These are phyloP conservation scores for Pseudocercospora musae DNA, from an alignment of 2,329 filamentous ascomycete species.

Conservation along the genomic window DNA sequence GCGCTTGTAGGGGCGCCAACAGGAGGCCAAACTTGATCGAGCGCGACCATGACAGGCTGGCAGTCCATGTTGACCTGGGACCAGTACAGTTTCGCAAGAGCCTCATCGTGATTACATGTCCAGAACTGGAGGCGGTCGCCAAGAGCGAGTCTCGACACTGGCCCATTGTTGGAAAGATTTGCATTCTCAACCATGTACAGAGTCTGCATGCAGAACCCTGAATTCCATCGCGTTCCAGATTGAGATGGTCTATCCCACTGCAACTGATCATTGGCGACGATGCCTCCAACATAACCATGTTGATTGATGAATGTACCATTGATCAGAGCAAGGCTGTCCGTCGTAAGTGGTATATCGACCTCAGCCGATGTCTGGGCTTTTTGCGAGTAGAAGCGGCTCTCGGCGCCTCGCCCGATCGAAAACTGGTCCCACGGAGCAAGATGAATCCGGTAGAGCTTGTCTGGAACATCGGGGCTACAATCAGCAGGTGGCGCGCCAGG, in stretches of 20 bases:
- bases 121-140: constrained; percentile 66
- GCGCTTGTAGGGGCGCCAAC: not conserved
- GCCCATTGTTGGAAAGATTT: not conserved
- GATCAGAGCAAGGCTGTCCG: constrained; percentile 42
- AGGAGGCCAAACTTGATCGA: not conserved
- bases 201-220: constrained; percentile 49
- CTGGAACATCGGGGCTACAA: not conserved
- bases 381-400: not conserved
- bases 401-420: not conserved
- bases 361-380: not conserved
- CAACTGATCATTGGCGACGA: constrained; percentile 76
- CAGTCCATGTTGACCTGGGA: not conserved
- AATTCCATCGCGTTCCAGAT: constrained; percentile 67
- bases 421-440: not conserved
- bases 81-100: not conserved
- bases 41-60: not conserved
- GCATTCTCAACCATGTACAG: constrained; percentile 46
- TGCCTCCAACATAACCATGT: constrained; percentile 67
- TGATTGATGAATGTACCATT: constrained; percentile 64
- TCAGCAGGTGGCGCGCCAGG: not conserved
- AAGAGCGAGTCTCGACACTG: constrained; percentile 53
- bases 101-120: constrained; percentile 36
- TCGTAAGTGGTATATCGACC: not conserved
- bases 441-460: not conserved
- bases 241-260: constrained; percentile 69